Percentiles rank a stretch among this genome's conserved stretches.
phyloP scores from a whole-genome alignment of 345 rosid species.

The Eucalyptus marginata region DNA sequence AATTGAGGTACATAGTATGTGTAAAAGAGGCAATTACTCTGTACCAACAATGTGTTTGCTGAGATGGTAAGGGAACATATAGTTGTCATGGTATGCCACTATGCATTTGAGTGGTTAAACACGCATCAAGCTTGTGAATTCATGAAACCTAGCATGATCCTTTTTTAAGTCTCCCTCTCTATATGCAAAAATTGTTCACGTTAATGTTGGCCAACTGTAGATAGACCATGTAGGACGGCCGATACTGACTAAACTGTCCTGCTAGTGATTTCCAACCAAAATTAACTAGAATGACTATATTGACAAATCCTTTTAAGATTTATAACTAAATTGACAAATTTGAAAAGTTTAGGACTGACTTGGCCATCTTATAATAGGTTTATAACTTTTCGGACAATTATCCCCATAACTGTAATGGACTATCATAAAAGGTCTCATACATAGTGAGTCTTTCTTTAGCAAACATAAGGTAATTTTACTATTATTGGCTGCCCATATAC shows the following conservation, averaged over 20 bases:
- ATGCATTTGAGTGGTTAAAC: background rate
- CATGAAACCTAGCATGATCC: background rate
- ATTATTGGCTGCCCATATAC: too few relatives aligned
- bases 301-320: background rate
- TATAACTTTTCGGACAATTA: background rate
- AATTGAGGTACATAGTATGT: background rate
- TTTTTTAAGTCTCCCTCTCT: background rate
- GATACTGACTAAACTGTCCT: rapidly evolving
- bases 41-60: background rate
- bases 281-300: background rate
- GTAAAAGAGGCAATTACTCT: background rate
- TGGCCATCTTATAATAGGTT: rapidly evolving
- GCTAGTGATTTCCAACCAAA: rapidly evolving
- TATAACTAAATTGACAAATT: too few relatives aligned
- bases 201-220: rapidly evolving
- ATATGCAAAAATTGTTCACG: background rate
- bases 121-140: background rate
- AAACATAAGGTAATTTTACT: background rate
- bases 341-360: too few relatives aligned
- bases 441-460: background rate
- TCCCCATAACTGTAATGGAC: background rate
- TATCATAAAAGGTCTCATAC: background rate
- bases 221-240: rapidly evolving
- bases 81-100: background rate
- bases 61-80: background rate